Percentiles rank a stretch among this genome's conserved stretches.
Conservation (phyloP, 176 grass and related monocot species). For the Eleusine indica region DNA sequence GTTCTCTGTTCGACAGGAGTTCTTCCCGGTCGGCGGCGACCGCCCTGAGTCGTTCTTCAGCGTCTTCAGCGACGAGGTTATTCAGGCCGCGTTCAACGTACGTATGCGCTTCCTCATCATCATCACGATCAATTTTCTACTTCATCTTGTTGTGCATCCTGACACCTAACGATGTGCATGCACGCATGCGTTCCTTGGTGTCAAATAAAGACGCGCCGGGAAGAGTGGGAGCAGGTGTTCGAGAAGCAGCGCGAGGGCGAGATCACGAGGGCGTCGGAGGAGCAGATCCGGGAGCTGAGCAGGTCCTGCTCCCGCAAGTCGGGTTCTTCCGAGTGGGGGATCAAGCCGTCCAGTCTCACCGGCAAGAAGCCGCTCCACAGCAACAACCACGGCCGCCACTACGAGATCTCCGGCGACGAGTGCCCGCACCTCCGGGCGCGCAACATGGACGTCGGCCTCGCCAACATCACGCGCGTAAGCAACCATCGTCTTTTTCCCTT, state of each 20-base stretch:
- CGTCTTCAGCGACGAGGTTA: constrained; percentile 69
- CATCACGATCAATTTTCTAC: background rate
- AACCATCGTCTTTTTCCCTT: background rate
- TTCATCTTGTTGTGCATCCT: background rate
- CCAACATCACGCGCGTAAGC: constrained; percentile 67
- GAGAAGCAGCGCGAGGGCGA: constrained; percentile 45
- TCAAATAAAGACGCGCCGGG: constrained; percentile 43
- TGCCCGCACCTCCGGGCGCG: constrained; percentile 50
- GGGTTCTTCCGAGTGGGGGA: constrained; percentile 38
- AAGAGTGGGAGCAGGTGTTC: constrained; percentile 56
- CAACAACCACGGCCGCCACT: constrained; percentile 59
- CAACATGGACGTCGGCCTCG: constrained; percentile 52
- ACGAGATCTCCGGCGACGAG: constrained; percentile 51
- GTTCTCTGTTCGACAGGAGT: constrained; percentile 48
- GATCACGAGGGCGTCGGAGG: constrained; percentile 57
- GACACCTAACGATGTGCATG: background rate
- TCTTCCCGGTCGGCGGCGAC: constrained; percentile 53
- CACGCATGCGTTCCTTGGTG: background rate
- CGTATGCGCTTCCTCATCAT: constrained; percentile 10
- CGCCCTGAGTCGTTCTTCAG: constrained; percentile 53
- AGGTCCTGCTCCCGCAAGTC: constrained; percentile 34
- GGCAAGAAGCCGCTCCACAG: constrained; percentile 41
- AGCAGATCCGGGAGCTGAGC: constrained; percentile 66
- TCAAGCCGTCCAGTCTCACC: constrained; percentile 62
- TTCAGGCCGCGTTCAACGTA: constrained; percentile 79